Evolutionary conservation across 192 early-diverging fungal species (phyloP), one percentile per base, ranked within the genome.

Genomic region (Coemansia sp.): DNA sequence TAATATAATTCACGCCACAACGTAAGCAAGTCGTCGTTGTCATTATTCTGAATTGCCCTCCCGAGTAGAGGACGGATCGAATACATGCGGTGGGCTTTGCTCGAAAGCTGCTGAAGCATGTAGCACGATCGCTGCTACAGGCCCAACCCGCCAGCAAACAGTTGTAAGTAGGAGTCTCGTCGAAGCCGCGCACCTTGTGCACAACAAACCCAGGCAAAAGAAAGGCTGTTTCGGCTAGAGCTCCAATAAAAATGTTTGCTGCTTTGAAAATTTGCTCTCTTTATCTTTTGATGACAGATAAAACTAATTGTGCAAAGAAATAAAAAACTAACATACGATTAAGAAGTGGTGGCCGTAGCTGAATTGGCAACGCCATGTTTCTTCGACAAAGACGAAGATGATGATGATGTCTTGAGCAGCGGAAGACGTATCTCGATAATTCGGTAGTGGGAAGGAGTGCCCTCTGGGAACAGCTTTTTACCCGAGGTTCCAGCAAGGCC

Each of bases 91-190:
- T 76, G 74, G 3, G 41, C 15, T 0, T 61, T 49, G 34, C 79
- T 70, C 9, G 83, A 76, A 55, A 96, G 66, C 63, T 90, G 91
- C 55, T 92, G 66, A 5, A 85, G 77, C 29, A 93, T 88, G 83
- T 86, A 96, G 40, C 89, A 73, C 3, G 92, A 86, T 93, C 93
- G 95, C 38, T 92, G 72, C 90, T 91, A 95, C 32, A 92, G 70
- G 0, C 92, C 93, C 34, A 86, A 20, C 85, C 70, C 0, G 82
- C 58, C 19, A 90, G 83, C 49, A 92, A 74, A 20, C 69, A 70
- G 40, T 91, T 85, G 57, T 81, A 64, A 36, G 71, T 19, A 40
- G 50, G 29, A 7, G 71, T 59, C 42, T 85, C 85, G 19, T 72
- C 73, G 62, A 87, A 87, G 15, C 76, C 79, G 6, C 81, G 79